phyloP scores from a whole-genome alignment of 345 rosid genomes.

The Pugionium dolabratum region DNA sequence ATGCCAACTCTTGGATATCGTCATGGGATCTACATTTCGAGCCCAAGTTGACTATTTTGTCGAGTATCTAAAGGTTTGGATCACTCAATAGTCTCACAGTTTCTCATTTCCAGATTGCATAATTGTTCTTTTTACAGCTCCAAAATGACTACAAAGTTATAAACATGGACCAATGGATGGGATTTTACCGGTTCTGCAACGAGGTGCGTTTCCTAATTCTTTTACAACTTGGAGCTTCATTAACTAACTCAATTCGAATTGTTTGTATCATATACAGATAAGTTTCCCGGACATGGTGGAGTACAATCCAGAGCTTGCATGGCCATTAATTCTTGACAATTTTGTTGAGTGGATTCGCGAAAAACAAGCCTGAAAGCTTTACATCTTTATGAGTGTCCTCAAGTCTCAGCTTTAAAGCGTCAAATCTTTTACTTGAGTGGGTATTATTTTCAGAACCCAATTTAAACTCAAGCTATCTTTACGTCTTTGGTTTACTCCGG shows the following conservation, averaged over 20 bases:
- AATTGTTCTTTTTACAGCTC: constrained; percentile 42
- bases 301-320: constrained; percentile 90
- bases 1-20: constrained; percentile 78
- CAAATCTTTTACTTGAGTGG: constrained; percentile 38
- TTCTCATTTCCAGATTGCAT: not conserved
- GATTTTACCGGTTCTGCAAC: constrained; percentile 79
- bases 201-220: constrained; percentile 58
- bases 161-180: constrained; percentile 96
- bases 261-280: constrained; percentile 57
- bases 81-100: not conserved
- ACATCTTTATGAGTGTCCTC: constrained; percentile 30
- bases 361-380: constrained; percentile 53
- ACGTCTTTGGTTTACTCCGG: not conserved
- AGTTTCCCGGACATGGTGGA: constrained; percentile 79
- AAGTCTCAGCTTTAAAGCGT: constrained; percentile 53
- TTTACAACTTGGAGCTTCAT: not conserved
- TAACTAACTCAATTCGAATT: constrained; percentile 2
- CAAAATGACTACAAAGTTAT: constrained; percentile 93
- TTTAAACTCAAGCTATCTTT: not conserved
- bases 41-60: constrained; percentile 75
- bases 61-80: constrained; percentile 45
- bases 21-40: constrained; percentile 70
- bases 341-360: constrained; percentile 97
- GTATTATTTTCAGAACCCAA: constrained; percentile 5
- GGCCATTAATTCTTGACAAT: constrained; percentile 98